Base-by-base conservation (phyloP, 768 basidiomycete genomes). In the Pleurotus giganteus region DNA sequence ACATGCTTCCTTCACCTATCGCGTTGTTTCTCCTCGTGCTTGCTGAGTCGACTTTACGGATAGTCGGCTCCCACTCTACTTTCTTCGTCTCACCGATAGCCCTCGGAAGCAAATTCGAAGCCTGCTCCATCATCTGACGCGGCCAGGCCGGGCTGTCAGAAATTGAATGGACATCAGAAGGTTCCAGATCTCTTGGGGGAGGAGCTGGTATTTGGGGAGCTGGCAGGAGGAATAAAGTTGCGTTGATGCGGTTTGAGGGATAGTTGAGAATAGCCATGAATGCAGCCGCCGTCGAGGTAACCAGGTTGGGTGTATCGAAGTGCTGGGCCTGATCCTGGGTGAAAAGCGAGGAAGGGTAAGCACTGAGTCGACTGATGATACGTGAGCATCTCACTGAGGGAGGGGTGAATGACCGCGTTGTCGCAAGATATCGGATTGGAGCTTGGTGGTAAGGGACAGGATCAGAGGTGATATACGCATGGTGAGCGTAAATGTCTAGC, bases 231-330 rank as follows among this genome's bases (percentile, higher is more conserved):
- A 85, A 55, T 11, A 79, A 63, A 12, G 70, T 69, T 2, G 67
- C 69, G 2, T 63, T 28, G 31, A 6, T 58, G 52, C 41, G 51
- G 44, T 39, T 66, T 56, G 52, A 58, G n/a, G 28, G 53, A 17
- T 37, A 9, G 21, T 13, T 61, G 7, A 73, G 63, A 39, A 76
- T 63, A 12, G 77, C 69, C 53, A 86, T 63, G 56, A 86, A 71
- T 1, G 84, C 73, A 4, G 85, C 82, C 0, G 82, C 76, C 1
- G 80, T 76, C 4, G 77, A 75, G 57, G 77, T 79, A 42, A 84
- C 62, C 29, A 86, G 70, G 58, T 86, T 86, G 13, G 85, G 85
- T 2, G 84, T 78, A 2, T 72, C 61, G 51, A 84, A 84, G 1
- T 63, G 65, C 47, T 74, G 59, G 0, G 73, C 67, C 17, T 66